Conservation (phyloP, 176 grass and related monocot genomes). For the Cenchrus purpureus region DNA sequence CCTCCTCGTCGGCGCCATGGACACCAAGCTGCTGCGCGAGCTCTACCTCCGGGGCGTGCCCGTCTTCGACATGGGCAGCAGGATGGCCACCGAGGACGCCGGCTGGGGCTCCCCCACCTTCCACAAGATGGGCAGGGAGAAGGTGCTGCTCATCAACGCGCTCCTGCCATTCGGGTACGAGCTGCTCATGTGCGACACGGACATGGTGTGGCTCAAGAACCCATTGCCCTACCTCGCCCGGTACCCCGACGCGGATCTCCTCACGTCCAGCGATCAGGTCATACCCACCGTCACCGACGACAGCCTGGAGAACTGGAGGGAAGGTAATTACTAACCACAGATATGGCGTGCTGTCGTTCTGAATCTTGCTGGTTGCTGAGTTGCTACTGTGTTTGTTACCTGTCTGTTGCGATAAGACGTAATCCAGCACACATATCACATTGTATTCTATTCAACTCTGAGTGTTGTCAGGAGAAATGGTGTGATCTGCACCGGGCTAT, state of each 20-base stretch:
- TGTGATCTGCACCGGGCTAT: constrained; percentile 6
- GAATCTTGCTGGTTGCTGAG: background rate
- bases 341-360: background rate
- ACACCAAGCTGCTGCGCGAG: constrained; percentile 78
- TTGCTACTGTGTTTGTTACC: background rate
- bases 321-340: constrained; percentile 63
- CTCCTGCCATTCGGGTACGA: constrained; percentile 88
- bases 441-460: background rate
- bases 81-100: constrained; percentile 86
- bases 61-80: constrained; percentile 92
- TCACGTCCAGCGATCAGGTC: constrained; percentile 94
- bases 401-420: background rate
- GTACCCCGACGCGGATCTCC: constrained; percentile 84
- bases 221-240: constrained; percentile 83
- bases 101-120: constrained; percentile 95
- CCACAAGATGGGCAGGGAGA: constrained; percentile 99
- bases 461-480: constrained; percentile 4
- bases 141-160: constrained; percentile 92
- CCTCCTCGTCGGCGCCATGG: constrained; percentile 96
- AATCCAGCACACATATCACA: background rate
- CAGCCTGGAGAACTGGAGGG: constrained; percentile 86
- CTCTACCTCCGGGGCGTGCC: constrained; percentile 83
- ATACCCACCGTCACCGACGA: constrained; percentile 92
- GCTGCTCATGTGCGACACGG: constrained; percentile 97
- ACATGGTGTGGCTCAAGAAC: constrained; percentile 99